Conservation (phyloP, 805 yeast genomes). For the Wickerhamia fluorescens region DNA sequence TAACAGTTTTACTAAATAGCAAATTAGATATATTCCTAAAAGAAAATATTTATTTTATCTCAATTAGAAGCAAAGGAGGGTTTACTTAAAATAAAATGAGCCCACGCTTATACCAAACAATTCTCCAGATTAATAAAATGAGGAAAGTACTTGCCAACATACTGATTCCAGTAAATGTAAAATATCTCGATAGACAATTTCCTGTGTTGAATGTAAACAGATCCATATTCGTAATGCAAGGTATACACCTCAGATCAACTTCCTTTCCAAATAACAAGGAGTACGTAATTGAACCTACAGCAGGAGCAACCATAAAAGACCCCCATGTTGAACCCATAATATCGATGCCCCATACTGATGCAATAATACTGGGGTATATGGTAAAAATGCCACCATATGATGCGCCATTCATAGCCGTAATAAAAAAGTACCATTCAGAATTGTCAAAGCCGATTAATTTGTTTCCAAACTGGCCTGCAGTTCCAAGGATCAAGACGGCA, state of each 20-base stretch:
- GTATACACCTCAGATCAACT: conserved; percentile 41
- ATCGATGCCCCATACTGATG: conserved; percentile 82
- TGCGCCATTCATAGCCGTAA: conserved; percentile 54
- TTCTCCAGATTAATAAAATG: conserved; percentile 21
- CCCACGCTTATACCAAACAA: conserved; percentile 25
- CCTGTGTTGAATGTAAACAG: conserved; percentile 3
- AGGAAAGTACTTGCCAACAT: conserved; percentile 18
- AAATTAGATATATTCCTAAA: too few relatives aligned
- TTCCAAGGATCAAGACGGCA: conserved; percentile 20
- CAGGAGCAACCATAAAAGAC: conserved; percentile 80
- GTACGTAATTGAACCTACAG: conserved; percentile 64
- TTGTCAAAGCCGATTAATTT: conserved; percentile 1
- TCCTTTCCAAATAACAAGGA: conserved; percentile 64
- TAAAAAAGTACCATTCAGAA: conserved; percentile 6
- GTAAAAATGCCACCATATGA: conserved; percentile 84
- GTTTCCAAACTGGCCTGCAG: conserved; percentile 21
- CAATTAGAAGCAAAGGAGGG: too few relatives aligned
- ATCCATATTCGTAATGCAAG: too few relatives aligned
- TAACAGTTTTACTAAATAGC: too few relatives aligned
- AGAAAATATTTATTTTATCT: too few relatives aligned
- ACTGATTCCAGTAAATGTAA: conserved; percentile 18
- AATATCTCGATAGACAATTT: conserved; percentile 23
- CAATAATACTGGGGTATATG: conserved; percentile 74
- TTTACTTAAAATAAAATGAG: conserved; percentile 17
- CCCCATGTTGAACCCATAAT: conserved; percentile 94